Percentiles rank a stretch among this genome's conserved stretches.
These are phyloP conservation scores for Tulasnella sp. DNA, from an alignment of 768 basidiomycete species.

Conservation along the genomic window DNA sequence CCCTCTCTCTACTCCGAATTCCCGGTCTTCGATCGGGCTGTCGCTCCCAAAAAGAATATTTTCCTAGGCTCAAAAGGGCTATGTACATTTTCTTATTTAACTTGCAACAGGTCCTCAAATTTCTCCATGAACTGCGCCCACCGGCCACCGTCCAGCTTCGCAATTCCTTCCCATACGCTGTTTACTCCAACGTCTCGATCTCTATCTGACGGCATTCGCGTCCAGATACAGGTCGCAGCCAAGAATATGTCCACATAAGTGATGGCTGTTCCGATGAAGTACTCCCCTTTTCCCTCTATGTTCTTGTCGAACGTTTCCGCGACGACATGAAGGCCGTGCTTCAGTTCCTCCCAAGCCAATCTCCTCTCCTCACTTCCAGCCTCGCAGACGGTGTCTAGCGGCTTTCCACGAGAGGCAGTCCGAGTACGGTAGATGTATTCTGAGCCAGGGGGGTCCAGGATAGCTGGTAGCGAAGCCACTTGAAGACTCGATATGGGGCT, in stretches of 20 bases:
- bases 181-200: not conserved
- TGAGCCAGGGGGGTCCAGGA: not conserved
- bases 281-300: slow-evolving; percentile 4
- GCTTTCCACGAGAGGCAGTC: not conserved
- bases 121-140: slow-evolving; percentile 52
- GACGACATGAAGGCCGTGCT: not conserved
- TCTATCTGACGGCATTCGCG: slow-evolving; percentile 53
- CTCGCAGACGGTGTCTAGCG: not conserved
- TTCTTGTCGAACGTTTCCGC: slow-evolving; percentile 8
- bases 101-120: not conserved
- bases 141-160: slow-evolving; percentile 56
- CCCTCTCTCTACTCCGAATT: too few species aligned
- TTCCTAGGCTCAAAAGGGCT: not conserved
- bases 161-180: slow-evolving; percentile 59
- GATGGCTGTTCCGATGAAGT: slow-evolving; percentile 45
- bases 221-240: slow-evolving; percentile 62
- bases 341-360: not conserved
- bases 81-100: not conserved
- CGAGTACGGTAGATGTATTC: slow-evolving; percentile 5
- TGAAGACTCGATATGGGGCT: slow-evolving; percentile 59
- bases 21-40: too few species aligned
- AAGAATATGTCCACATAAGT: slow-evolving; percentile 66
- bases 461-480: slow-evolving; percentile 39
- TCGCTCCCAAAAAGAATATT: not conserved
- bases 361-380: not conserved